A percentile compares a stretch with the other conserved stretches of the same genome.
These are phyloP conservation scores for Verticillium isaacii DNA, from an alignment of 2,329 filamentous ascomycete genomes.

Conservation along the genomic window DNA sequence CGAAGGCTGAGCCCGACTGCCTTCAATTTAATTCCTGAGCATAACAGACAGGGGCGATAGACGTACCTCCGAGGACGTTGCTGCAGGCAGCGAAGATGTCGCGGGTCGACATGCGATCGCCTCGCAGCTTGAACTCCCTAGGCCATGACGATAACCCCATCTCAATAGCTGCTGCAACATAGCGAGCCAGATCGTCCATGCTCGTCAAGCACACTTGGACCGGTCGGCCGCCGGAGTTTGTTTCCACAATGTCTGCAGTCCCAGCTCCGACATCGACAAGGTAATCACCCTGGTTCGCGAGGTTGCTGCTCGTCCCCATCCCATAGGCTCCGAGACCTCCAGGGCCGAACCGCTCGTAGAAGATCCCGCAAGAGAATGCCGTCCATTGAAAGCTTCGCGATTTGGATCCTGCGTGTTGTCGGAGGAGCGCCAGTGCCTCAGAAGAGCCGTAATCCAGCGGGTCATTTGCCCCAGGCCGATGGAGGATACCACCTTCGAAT, in stretches of 20 bases:
- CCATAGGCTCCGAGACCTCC: constrained; percentile 56
- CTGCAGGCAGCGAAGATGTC: constrained; percentile 51
- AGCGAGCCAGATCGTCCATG: constrained; percentile 64
- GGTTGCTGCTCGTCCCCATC: constrained; percentile 53
- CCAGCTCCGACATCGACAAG: constrained; percentile 57
- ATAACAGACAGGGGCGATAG: neutral
- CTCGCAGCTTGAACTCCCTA: constrained; percentile 61
- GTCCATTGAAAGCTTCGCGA: constrained; percentile 59
- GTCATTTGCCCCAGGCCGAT: constrained; percentile 47
- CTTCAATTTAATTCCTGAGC: neutral
- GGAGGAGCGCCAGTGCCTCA: constrained; percentile 51
- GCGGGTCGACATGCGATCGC: constrained; percentile 58
- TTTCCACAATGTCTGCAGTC: constrained; percentile 56
- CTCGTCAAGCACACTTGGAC: constrained; percentile 64
- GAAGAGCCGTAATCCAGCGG: constrained; percentile 57
- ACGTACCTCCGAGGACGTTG: constrained; percentile 43
- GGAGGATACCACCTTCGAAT: constrained; percentile 61
- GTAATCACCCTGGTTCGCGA: constrained; percentile 57
- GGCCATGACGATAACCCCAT: constrained; percentile 59
- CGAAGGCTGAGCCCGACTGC: constrained; percentile 34
- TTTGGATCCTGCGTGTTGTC: constrained; percentile 42
- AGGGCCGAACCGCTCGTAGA: constrained; percentile 71
- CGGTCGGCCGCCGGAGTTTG: constrained; percentile 41
- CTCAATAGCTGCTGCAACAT: constrained; percentile 65
- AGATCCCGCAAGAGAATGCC: constrained; percentile 67